These are phyloP conservation scores for Rhizophora mangle DNA, from an alignment of 345 rosid genomes.

Conservation along the genomic window DNA sequence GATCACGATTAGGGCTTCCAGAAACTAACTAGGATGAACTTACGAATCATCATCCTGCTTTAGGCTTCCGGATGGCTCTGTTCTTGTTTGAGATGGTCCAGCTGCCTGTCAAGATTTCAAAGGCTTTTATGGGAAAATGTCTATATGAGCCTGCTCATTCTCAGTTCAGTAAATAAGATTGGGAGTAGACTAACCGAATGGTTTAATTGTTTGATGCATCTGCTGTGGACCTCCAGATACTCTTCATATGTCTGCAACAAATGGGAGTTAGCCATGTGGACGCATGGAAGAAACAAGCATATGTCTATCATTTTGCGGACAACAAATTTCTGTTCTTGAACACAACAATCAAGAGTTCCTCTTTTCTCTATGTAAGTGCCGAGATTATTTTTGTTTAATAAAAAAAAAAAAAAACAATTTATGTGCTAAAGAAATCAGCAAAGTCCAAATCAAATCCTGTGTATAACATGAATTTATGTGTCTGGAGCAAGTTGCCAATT, in stretches of 20 bases:
- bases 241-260: slow-evolving; percentile 90
- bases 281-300: not conserved
- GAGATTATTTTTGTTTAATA: no score
- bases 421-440: no score
- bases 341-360: no score
- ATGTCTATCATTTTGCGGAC: no score
- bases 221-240: slow-evolving; percentile 77
- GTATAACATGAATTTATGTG: no score
- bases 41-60: slow-evolving; percentile 53
- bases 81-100: slow-evolving; percentile 37
- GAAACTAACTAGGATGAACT: slow-evolving; percentile 18
- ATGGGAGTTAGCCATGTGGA: slow-evolving; percentile 18
- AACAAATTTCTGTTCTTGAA: no score
- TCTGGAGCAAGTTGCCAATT: no score
- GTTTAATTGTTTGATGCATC: slow-evolving; percentile 55
- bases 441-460: no score
- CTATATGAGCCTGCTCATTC: no score
- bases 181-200: slow-evolving; percentile 56
- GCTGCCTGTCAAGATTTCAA: slow-evolving; percentile 42
- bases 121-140: not conserved
- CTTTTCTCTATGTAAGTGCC: no score
- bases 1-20: not conserved
- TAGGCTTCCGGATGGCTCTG: slow-evolving; percentile 50
- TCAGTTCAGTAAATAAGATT: no score
- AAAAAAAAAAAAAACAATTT: no score